Percentiles rank a stretch among this genome's conserved stretches.
Evolutionary conservation across 1,284 basidiomycete genomes (phyloP).

Genomic region (Golubevia pallescens): DNA sequence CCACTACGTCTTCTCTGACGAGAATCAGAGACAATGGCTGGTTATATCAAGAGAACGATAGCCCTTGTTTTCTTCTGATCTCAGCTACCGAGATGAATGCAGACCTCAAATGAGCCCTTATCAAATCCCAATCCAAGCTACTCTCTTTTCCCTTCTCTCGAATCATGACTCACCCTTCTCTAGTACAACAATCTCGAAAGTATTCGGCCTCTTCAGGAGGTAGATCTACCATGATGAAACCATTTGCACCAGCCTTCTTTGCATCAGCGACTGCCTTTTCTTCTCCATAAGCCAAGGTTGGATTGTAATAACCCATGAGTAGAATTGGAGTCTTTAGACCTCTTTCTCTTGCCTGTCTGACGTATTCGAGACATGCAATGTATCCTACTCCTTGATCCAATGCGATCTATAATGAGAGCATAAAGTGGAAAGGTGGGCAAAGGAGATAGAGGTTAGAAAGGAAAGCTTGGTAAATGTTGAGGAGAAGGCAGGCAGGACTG

Average conservation of each 20-base stretch:
- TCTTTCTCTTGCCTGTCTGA: conserved; percentile 42
- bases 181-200: conserved; percentile 86
- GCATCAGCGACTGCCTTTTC: conserved; percentile 90
- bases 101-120: too few species aligned
- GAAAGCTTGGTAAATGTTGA: neutral
- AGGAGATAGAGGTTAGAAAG: neutral
- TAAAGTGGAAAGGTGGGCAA: neutral
- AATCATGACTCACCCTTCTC: conserved; percentile 77
- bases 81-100: too few species aligned
- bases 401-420: too few species aligned
- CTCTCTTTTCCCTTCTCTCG: too few species aligned
- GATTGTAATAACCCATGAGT: conserved; percentile 71
- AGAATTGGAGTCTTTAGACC: conserved; percentile 56
- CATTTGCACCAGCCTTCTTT: conserved; percentile 86
- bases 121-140: too few species aligned
- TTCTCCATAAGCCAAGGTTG: conserved; percentile 91
- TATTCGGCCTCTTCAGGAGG: conserved; percentile 93
- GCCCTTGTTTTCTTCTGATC: too few species aligned
- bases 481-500: conserved; percentile 46
- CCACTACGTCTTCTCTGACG: too few species aligned
- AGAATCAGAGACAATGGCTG: too few species aligned
- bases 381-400: too few species aligned
- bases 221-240: conserved; percentile 96
- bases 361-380: conserved; percentile 29
- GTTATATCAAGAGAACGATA: too few species aligned